phyloP scores from a whole-genome alignment of 352 stramenopile species.

The Globisporangium megalacanthum region DNA sequence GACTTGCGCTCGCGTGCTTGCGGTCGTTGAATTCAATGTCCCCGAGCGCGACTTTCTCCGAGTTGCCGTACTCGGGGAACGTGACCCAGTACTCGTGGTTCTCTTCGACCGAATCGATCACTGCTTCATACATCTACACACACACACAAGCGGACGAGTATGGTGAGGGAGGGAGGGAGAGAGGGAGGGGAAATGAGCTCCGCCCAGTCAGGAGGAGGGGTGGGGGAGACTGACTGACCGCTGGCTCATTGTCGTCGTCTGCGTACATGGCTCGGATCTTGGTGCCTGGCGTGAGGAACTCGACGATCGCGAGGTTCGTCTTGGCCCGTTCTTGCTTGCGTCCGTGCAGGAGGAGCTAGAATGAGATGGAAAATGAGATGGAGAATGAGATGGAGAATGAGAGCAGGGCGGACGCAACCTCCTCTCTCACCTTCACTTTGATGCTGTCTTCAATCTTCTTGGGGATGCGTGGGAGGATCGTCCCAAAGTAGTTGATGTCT shows the following conservation, averaged over 20 bases:
- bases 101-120: slow-evolving; percentile 92
- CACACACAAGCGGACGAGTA: slow-evolving; percentile 1
- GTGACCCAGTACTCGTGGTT: slow-evolving; percentile 80
- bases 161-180: neutral
- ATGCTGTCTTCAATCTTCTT: slow-evolving; percentile 95
- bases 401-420: neutral
- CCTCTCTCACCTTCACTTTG: slow-evolving; percentile 87
- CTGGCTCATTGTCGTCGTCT: slow-evolving; percentile 93
- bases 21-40: slow-evolving; percentile 88
- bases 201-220: neutral
- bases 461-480: slow-evolving; percentile 94
- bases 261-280: slow-evolving; percentile 94
- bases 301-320: slow-evolving; percentile 55
- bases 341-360: slow-evolving; percentile 66
- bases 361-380: neutral
- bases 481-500: slow-evolving; percentile 96
- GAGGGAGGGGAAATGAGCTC: neutral
- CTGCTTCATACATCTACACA: slow-evolving; percentile 92
- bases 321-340: slow-evolving; percentile 63
- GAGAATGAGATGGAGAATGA: neutral
- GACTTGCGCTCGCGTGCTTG: slow-evolving; percentile 12
- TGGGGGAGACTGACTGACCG: slow-evolving; percentile 24
- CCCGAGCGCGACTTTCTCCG: slow-evolving; percentile 91
- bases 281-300: slow-evolving; percentile 82
- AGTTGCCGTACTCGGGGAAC: slow-evolving; percentile 97